phyloP scores from a whole-genome alignment of 139 green algal genomes.

The Pleodorina starrii region DNA sequence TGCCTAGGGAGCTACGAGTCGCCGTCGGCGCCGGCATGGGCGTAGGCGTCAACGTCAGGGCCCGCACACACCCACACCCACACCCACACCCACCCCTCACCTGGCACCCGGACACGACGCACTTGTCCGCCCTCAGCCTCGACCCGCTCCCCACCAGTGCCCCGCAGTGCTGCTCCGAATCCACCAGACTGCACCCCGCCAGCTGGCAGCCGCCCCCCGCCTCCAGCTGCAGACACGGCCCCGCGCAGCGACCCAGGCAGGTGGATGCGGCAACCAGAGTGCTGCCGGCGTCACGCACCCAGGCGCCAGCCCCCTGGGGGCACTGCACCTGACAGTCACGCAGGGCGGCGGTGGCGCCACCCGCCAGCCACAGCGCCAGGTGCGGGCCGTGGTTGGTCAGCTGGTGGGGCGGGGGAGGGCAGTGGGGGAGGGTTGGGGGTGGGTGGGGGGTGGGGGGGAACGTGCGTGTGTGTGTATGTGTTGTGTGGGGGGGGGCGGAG shows the following conservation, averaged over 20 bases:
- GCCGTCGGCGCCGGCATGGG: no score
- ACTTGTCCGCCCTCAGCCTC: slow-evolving; percentile 5
- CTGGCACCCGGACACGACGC: neutral
- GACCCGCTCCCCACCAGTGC: slow-evolving; percentile 5
- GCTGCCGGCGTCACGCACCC: slow-evolving; percentile 25
- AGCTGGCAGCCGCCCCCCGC: neutral
- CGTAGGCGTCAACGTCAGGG: no score
- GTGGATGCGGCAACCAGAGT: neutral
- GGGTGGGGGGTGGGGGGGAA: no score
- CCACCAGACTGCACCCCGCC: neutral
- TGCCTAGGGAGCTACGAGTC: no score
- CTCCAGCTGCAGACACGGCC: slow-evolving; percentile 33
- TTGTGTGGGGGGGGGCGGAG: no score
- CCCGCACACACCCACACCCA: neutral
- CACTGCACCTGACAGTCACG: neutral
- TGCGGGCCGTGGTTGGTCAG: slow-evolving; percentile 1
- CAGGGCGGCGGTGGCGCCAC: neutral
- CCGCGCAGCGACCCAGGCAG: slow-evolving; percentile 9
- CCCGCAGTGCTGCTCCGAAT: neutral
- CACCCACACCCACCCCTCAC: neutral
- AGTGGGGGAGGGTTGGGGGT: no score
- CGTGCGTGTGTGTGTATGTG: no score
- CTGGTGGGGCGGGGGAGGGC: neutral
- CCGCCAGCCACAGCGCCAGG: slow-evolving; percentile 11
- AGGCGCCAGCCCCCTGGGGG: neutral